These are phyloP conservation scores for Populus tomentosa DNA, from an alignment of 441 rosid species.

Conservation along the genomic window DNA sequence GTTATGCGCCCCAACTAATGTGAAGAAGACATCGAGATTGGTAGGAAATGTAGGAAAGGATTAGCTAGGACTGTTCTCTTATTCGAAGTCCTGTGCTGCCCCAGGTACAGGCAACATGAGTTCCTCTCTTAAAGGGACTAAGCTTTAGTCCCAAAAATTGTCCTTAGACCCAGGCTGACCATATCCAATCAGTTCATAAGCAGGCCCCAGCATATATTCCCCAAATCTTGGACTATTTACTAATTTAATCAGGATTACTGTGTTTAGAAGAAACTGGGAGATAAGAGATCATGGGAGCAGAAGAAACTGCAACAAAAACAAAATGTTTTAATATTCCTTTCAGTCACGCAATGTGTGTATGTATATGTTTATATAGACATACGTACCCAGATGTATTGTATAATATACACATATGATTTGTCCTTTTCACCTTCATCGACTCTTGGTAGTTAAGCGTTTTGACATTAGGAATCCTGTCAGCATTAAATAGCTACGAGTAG, in stretches of 20 bases:
- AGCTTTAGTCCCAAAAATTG: no score
- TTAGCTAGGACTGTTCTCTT: not conserved
- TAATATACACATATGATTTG: not conserved
- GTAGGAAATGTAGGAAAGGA: not conserved
- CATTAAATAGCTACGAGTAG: not conserved
- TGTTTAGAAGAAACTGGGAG: conserved; percentile 28
- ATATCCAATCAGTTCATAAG: conserved; percentile 6
- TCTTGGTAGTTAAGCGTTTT: not conserved
- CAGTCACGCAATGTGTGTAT: not conserved
- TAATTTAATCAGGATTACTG: conserved; percentile 31
- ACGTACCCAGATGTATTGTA: not conserved
- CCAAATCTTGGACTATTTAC: conserved; percentile 30
- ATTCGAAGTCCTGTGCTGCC: conserved; percentile 3
- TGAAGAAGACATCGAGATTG: not conserved
- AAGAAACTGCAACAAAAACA: conserved; percentile 1
- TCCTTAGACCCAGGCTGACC: not conserved
- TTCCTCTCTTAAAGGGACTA: not conserved
- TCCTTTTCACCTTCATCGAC: not conserved
- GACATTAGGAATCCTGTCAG: not conserved
- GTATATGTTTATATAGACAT: not conserved
- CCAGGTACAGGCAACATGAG: not conserved
- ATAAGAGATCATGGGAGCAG: conserved; percentile 35
- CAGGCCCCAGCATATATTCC: conserved; percentile 49
- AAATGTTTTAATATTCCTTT: not conserved
- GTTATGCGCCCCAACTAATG: not conserved